These are phyloP conservation scores for Diplodia corticola DNA, from an alignment of 2,329 filamentous ascomycete genomes.

Conservation along the genomic window DNA sequence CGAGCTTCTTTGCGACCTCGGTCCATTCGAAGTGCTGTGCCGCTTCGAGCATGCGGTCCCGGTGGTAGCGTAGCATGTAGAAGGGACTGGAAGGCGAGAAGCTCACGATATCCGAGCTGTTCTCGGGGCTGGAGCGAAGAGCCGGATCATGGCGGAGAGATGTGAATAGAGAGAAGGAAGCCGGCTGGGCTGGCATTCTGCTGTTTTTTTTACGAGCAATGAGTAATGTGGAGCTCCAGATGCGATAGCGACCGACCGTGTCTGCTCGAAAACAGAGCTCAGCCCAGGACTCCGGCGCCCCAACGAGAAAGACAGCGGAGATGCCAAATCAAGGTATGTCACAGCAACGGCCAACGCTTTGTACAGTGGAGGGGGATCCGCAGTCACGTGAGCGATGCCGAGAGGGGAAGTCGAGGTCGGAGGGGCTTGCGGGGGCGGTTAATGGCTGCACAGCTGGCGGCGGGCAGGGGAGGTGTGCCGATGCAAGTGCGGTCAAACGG, in stretches of 20 bases:
- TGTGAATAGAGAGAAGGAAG: slow-evolving; percentile 41
- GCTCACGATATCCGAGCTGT: slow-evolving; percentile 53
- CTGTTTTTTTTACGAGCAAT: neutral
- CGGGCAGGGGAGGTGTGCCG: neutral
- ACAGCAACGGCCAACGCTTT: slow-evolving; percentile 31
- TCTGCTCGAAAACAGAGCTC: neutral
- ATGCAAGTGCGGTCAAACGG: neutral
- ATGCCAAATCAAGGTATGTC: neutral
- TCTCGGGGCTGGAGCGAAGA: slow-evolving; percentile 37
- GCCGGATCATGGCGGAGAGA: slow-evolving; percentile 42
- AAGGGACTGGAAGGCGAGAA: slow-evolving; percentile 59
- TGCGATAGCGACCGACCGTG: slow-evolving; percentile 10
- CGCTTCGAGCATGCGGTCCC: slow-evolving; percentile 70
- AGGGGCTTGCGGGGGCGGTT: neutral
- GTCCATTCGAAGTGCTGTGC: slow-evolving; percentile 53
- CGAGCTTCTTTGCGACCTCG: slow-evolving; percentile 35
- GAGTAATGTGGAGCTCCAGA: slow-evolving; percentile 20
- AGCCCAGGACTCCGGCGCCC: slow-evolving; percentile 12
- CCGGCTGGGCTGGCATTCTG: neutral
- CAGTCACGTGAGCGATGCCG: slow-evolving; percentile 1
- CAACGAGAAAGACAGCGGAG: slow-evolving; percentile 23
- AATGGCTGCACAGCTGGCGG: neutral
- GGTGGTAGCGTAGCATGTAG: slow-evolving; percentile 79
- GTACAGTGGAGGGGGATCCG: slow-evolving; percentile 10
- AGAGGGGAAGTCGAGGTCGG: slow-evolving; percentile 5